Percentiles rank a stretch among this genome's conserved stretches.
These are phyloP conservation scores for Cyberlindnera meyerae DNA, from an alignment of 805 yeast genomes.

Conservation along the genomic window DNA sequence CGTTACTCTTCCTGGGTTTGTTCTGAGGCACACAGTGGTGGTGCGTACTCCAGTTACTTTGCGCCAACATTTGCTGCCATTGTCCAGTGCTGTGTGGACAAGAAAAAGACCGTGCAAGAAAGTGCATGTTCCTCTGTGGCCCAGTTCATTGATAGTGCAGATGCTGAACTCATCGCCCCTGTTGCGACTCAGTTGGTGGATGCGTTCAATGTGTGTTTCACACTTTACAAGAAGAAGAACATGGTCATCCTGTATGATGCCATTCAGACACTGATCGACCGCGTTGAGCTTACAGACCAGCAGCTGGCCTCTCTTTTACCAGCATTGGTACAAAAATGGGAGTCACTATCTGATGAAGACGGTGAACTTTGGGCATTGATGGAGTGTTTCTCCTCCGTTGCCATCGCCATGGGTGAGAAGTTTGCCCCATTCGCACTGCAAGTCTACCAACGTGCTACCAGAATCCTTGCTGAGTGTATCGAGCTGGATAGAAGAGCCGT, in stretches of 20 bases:
- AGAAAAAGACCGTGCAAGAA: conserved; percentile 90
- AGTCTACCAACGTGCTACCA: conserved; percentile 72
- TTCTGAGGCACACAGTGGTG: conserved; percentile 56
- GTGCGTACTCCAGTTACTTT: conserved; percentile 61
- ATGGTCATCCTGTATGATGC: conserved; percentile 83
- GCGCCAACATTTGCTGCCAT: conserved; percentile 75
- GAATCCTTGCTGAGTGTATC: conserved; percentile 64
- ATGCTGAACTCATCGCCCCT: conserved; percentile 53
- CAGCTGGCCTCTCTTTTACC: conserved; percentile 66
- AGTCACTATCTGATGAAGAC: conserved; percentile 66
- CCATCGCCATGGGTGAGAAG: conserved; percentile 76
- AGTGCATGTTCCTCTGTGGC: conserved; percentile 88
- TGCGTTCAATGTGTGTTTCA: conserved; percentile 71
- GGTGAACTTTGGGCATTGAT: conserved; percentile 85
- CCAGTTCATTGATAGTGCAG: conserved; percentile 74
- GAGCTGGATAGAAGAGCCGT: conserved; percentile 59
- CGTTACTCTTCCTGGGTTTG: conserved; percentile 82
- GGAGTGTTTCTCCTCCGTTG: conserved; percentile 89
- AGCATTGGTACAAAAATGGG: conserved; percentile 82
- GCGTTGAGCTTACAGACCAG: conserved; percentile 51
- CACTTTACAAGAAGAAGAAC: conserved; percentile 75
- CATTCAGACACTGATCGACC: conserved; percentile 82
- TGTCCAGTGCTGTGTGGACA: conserved; percentile 70
- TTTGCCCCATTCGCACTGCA: conserved; percentile 89
- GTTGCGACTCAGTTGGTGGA: conserved; percentile 57